Conservation (phyloP, 805 yeast species). For the Starmerella stigmatis region DNA sequence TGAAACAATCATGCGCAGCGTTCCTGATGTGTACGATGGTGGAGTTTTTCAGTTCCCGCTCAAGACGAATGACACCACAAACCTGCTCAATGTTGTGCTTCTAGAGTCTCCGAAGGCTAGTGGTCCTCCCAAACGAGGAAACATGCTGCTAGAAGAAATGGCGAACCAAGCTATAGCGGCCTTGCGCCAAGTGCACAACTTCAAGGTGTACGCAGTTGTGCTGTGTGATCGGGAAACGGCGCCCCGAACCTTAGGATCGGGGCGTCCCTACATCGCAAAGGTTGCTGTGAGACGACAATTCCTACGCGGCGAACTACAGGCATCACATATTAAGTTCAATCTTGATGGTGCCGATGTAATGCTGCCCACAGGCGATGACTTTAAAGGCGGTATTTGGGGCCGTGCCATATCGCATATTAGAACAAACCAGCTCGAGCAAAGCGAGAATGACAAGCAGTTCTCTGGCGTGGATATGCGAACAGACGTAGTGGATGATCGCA, state of each 20-base stretch:
- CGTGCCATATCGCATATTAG: slow-evolving; percentile 61
- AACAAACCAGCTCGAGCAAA: slow-evolving; percentile 39
- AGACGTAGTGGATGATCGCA: slow-evolving; percentile 64
- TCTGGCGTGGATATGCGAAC: slow-evolving; percentile 75
- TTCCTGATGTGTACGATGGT: slow-evolving; percentile 75
- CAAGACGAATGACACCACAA: slow-evolving; percentile 47
- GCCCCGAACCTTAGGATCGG: slow-evolving; percentile 75
- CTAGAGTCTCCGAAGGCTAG: slow-evolving; percentile 55
- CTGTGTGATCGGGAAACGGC: slow-evolving; percentile 70
- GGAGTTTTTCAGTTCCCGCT: slow-evolving; percentile 79
- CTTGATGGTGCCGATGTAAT: slow-evolving; percentile 46
- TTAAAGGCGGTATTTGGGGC: slow-evolving; percentile 77
- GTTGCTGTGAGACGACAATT: slow-evolving; percentile 71
- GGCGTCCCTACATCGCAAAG: slow-evolving; percentile 86
- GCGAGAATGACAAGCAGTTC: slow-evolving; percentile 58
- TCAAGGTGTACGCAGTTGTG: slow-evolving; percentile 70
- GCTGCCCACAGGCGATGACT: slow-evolving; percentile 65
- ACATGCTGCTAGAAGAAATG: slow-evolving; percentile 42
- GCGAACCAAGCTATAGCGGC: slow-evolving; percentile 39
- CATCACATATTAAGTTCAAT: slow-evolving; percentile 73
- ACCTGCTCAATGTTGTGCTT: slow-evolving; percentile 64
- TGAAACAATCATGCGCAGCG: slow-evolving; percentile 69
- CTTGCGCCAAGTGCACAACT: slow-evolving; percentile 50
- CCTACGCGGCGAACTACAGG: slow-evolving; percentile 64
- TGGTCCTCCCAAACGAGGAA: slow-evolving; percentile 34